Percentiles rank a stretch among this genome's conserved stretches.
Evolutionary conservation across 2,329 filamentous ascomycete species (phyloP).

Genomic region (Samsoniella hepiali): DNA sequence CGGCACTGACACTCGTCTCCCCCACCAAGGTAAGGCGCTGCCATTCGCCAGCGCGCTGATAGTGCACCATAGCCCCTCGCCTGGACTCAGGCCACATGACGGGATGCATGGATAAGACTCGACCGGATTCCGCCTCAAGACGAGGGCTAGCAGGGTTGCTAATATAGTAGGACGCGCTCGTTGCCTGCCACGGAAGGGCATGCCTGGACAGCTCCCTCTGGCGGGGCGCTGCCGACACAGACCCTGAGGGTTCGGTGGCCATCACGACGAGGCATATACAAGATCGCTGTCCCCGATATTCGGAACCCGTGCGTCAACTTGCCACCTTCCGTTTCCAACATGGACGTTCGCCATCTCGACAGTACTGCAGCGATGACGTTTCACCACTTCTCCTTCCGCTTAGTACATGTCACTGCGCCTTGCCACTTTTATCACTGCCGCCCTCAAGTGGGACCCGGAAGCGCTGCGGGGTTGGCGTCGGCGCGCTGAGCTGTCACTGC

Average conservation of each 20-base stretch:
- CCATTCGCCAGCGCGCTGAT: constrained; percentile 3
- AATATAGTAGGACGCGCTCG: not conserved
- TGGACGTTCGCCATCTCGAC: not conserved
- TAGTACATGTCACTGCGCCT: not conserved
- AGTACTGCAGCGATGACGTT: constrained; percentile 5
- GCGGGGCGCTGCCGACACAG: not conserved
- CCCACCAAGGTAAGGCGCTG: not conserved
- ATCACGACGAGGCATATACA: not conserved
- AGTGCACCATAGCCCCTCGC: constrained; percentile 13
- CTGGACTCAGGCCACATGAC: constrained; percentile 13
- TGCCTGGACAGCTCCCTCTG: not conserved
- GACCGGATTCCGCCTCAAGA: constrained; percentile 1
- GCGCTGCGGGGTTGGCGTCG: constrained; percentile 4
- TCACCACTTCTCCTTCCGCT: not conserved
- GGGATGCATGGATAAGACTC: constrained; percentile 17
- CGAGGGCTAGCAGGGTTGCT: not conserved
- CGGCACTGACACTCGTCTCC: not conserved
- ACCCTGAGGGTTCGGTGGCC: not conserved
- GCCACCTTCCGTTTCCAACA: not conserved
- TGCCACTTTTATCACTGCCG: constrained; percentile 8
- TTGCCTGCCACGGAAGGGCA: not conserved
- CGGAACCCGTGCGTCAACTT: not conserved
- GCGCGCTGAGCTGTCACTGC: constrained; percentile 2
- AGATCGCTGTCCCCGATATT: not conserved
- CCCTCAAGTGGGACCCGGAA: constrained; percentile 2